These are phyloP conservation scores for Lupinus albus DNA, from an alignment of 306 rosid genomes.

Conservation along the genomic window DNA sequence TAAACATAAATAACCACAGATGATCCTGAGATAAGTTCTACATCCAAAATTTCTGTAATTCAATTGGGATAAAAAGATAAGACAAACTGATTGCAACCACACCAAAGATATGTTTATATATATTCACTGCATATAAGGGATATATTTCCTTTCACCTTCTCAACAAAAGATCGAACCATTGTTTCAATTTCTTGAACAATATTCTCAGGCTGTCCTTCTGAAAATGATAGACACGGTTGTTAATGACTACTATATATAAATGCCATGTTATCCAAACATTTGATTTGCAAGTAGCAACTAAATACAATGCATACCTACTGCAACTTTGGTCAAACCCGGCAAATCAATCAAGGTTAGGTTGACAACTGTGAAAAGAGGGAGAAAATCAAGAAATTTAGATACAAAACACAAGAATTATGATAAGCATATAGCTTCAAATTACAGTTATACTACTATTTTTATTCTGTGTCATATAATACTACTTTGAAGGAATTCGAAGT, in stretches of 20 bases:
- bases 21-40: not conserved
- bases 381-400: not conserved
- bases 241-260: slow-evolving; percentile 20
- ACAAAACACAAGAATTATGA: slow-evolving; percentile 25
- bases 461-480: slow-evolving; percentile 9
- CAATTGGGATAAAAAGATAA: slow-evolving; percentile 7
- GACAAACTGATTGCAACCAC: slow-evolving; percentile 3
- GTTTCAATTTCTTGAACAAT: slow-evolving; percentile 86
- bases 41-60: slow-evolving; percentile 25
- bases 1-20: not conserved
- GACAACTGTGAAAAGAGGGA: slow-evolving; percentile 67
- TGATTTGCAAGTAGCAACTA: slow-evolving; percentile 10
- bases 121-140: slow-evolving; percentile 2
- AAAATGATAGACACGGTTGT: slow-evolving; percentile 19
- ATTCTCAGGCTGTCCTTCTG: slow-evolving; percentile 97
- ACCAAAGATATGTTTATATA: slow-evolving; percentile 7
- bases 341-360: slow-evolving; percentile 91
- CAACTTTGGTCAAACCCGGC: slow-evolving; percentile 96
- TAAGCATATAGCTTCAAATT: not conserved
- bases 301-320: slow-evolving; percentile 68
- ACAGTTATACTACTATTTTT: slow-evolving; percentile 10
- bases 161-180: slow-evolving; percentile 86
- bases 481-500: no score
- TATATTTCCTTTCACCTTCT: slow-evolving; percentile 59
- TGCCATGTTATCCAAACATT: slow-evolving; percentile 18